Percentiles rank a stretch among this genome's conserved stretches.
Conservation (phyloP, 2,329 filamentous ascomycete species). For the Plenodomus biglobosus region DNA sequence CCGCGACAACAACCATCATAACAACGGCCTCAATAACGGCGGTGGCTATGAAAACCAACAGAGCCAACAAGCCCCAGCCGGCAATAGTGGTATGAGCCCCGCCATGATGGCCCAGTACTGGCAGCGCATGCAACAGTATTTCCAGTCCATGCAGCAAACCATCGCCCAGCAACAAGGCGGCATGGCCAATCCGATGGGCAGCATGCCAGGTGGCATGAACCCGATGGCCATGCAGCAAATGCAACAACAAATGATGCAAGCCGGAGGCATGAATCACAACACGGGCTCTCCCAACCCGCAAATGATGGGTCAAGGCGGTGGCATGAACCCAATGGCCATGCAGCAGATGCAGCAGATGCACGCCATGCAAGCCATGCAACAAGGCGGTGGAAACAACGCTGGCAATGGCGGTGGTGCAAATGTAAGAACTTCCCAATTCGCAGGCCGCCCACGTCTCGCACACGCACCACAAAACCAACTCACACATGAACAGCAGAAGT, state of each 20-base stretch:
- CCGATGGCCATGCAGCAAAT: constrained; percentile 54
- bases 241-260: constrained; percentile 40
- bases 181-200: constrained; percentile 46
- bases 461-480: constrained; percentile 73
- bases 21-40: constrained; percentile 45
- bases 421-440: neutral
- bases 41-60: constrained; percentile 50
- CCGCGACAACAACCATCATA: constrained; percentile 46
- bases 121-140: constrained; percentile 98
- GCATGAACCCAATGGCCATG: constrained; percentile 70
- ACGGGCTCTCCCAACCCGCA: constrained; percentile 39
- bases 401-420: constrained; percentile 16
- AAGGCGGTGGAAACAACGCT: constrained; percentile 47
- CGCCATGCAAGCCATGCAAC: constrained; percentile 46
- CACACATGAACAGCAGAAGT: constrained; percentile 76
- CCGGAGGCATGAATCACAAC: constrained; percentile 30
- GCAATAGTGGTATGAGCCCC: constrained; percentile 72
- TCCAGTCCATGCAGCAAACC: constrained; percentile 90
- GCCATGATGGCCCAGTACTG: constrained; percentile 99
- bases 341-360: constrained; percentile 70
- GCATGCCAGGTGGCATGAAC: constrained; percentile 60
- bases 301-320: constrained; percentile 50
- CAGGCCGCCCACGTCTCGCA: constrained; percentile 45
- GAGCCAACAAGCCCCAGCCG: constrained; percentile 44
- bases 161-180: constrained; percentile 61